A percentile compares a stretch with the other conserved stretches of the same genome.
These are phyloP conservation scores for Chromosphaera perkinsii DNA, from an alignment of 208 protist genomes.

Conservation along the genomic window DNA sequence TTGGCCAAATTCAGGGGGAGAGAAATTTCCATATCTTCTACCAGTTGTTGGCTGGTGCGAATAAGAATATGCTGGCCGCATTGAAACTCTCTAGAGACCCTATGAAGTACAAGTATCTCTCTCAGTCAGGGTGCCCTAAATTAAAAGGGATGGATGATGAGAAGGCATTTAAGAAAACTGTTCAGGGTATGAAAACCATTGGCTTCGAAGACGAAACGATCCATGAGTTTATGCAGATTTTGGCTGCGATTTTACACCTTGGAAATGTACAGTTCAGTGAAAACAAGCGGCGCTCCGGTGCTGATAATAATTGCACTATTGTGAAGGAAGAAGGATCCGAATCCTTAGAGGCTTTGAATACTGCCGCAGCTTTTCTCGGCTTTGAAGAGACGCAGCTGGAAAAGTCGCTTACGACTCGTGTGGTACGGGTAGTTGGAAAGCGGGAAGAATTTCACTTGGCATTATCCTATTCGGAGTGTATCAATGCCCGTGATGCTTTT, in stretches of 20 bases:
- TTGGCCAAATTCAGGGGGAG: slow-evolving; percentile 70
- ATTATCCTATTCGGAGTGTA: no score
- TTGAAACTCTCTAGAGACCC: slow-evolving; percentile 7
- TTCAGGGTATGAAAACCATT: slow-evolving; percentile 79
- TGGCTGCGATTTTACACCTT: slow-evolving; percentile 84
- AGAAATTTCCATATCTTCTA: slow-evolving; percentile 52
- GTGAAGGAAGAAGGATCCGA: no score
- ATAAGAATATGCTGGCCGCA: slow-evolving; percentile 1
- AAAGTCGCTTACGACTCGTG: no score
- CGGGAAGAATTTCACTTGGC: no score
- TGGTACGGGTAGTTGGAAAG: no score
- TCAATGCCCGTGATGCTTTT: no score
- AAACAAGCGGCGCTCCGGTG: no score
- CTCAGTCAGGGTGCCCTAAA: slow-evolving; percentile 43
- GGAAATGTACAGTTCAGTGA: slow-evolving; percentile 81
- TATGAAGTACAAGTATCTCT: slow-evolving; percentile 65
- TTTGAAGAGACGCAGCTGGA: no score
- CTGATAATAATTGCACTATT: no score
- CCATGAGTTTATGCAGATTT: slow-evolving; percentile 42
- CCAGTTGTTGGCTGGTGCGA: slow-evolving; percentile 17
- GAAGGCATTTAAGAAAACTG: slow-evolving; percentile 52
- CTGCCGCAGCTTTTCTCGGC: no score
- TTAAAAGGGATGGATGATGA: slow-evolving; percentile 72
- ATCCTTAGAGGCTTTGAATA: no score
- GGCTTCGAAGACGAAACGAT: slow-evolving; percentile 66